A percentile compares a stretch with the other conserved stretches of the same genome.
These are phyloP conservation scores for Kazachstania martiniae DNA, from an alignment of 805 yeast species.

Conservation along the genomic window DNA sequence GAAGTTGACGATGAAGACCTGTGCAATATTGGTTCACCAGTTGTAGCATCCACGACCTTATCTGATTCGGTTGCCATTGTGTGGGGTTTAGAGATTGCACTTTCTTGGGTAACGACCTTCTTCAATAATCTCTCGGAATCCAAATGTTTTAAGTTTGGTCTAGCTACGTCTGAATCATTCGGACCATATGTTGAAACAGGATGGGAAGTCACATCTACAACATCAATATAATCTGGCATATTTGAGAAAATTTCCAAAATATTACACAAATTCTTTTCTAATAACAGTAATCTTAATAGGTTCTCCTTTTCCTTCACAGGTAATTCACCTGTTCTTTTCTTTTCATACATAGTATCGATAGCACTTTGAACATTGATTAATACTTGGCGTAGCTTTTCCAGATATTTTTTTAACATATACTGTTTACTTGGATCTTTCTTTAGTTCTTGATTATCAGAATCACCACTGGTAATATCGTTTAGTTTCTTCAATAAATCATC, in stretches of 20 bases:
- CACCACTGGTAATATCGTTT: constrained; percentile 28
- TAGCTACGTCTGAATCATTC: constrained; percentile 2
- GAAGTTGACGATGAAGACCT: constrained; percentile 57
- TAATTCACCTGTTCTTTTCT: constrained; percentile 44
- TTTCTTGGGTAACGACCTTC: background rate
- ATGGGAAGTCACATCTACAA: constrained; percentile 2
- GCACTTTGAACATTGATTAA: constrained; percentile 34
- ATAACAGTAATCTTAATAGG: constrained; percentile 51
- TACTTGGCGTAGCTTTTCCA: constrained; percentile 31
- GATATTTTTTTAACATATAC: constrained; percentile 30
- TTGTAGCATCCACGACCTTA: constrained; percentile 49
- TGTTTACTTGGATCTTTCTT: constrained; percentile 20
- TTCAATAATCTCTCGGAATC: constrained; percentile 10
- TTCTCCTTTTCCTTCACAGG: constrained; percentile 66
- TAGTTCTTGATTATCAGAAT: background rate
- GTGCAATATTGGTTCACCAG: constrained; percentile 57
- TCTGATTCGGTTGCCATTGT: constrained; percentile 60
- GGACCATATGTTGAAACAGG: background rate
- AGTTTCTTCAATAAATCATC: constrained; percentile 41
- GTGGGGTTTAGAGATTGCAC: constrained; percentile 37
- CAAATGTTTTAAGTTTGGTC: constrained; percentile 14
- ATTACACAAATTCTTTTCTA: constrained; percentile 60
- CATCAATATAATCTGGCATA: constrained; percentile 16
- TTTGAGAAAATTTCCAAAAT: constrained; percentile 30
- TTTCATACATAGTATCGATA: constrained; percentile 45